These are phyloP conservation scores for Marasmius tenuissimus DNA, from an alignment of 1,284 basidiomycete species.

Conservation along the genomic window DNA sequence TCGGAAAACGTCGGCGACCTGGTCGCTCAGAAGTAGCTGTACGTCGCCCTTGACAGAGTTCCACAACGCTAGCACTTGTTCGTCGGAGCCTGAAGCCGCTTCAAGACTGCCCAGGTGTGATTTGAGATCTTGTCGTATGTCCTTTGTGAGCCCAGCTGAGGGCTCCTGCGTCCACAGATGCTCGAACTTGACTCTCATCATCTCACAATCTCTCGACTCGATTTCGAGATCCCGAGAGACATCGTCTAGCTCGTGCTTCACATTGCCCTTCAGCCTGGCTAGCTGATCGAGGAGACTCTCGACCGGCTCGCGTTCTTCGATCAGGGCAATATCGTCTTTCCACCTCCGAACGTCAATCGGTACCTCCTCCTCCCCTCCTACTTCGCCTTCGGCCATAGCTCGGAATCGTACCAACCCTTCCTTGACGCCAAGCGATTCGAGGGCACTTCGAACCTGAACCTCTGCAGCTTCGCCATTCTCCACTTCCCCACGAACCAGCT, in stretches of 20 bases:
- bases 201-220: slow-evolving; percentile 83
- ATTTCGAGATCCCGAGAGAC: slow-evolving; percentile 67
- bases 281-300: slow-evolving; percentile 64
- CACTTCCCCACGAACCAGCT: slow-evolving; percentile 87
- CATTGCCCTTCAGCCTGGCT: slow-evolving; percentile 59
- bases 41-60: slow-evolving; percentile 71
- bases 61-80: slow-evolving; percentile 79
- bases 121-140: slow-evolving; percentile 79
- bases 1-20: slow-evolving; percentile 74
- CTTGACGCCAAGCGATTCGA: slow-evolving; percentile 86
- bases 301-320: slow-evolving; percentile 68
- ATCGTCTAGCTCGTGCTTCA: slow-evolving; percentile 61
- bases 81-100: slow-evolving; percentile 79
- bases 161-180: slow-evolving; percentile 92
- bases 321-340: slow-evolving; percentile 73
- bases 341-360: slow-evolving; percentile 75
- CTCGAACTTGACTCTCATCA: slow-evolving; percentile 83
- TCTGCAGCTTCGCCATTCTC: slow-evolving; percentile 87
- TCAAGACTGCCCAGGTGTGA: slow-evolving; percentile 75
- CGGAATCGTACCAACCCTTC: slow-evolving; percentile 76
- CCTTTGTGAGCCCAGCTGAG: slow-evolving; percentile 70
- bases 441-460: slow-evolving; percentile 74
- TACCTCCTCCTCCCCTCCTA: slow-evolving; percentile 69
- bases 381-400: slow-evolving; percentile 72
- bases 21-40: slow-evolving; percentile 59